These are phyloP conservation scores for Globisporangium emineosum DNA, from an alignment of 352 stramenopile genomes.

Conservation along the genomic window DNA sequence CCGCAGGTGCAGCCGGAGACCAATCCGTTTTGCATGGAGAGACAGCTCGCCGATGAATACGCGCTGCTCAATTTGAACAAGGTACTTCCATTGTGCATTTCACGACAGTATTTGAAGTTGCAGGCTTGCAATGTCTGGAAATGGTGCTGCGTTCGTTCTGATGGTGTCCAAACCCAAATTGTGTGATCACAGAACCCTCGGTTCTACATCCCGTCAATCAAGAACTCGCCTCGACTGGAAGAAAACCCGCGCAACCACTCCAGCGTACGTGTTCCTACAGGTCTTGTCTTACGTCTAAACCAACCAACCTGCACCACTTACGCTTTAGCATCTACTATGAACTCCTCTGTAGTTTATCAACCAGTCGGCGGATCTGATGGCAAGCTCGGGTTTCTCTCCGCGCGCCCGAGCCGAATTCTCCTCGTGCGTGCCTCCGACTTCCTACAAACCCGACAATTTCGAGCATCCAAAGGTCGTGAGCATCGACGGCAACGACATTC, in stretches of 20 bases:
- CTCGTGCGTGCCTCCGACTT: conserved; percentile 28
- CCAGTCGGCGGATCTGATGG: conserved; percentile 48
- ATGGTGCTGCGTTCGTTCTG: not conserved
- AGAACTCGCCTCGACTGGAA: conserved; percentile 33
- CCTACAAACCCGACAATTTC: conserved; percentile 46
- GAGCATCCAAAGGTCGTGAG: conserved; percentile 41
- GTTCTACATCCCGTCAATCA: conserved; percentile 60
- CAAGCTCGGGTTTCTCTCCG: conserved; percentile 51
- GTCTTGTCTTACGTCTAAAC: not conserved
- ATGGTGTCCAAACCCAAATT: not conserved
- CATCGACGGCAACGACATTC: conserved; percentile 44
- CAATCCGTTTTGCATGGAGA: conserved; percentile 74
- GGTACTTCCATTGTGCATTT: conserved; percentile 23
- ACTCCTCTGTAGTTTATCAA: conserved; percentile 53
- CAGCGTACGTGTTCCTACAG: conserved; percentile 34
- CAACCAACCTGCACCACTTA: conserved; percentile 11
- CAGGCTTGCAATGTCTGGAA: not conserved
- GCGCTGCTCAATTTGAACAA: conserved; percentile 79
- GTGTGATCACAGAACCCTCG: conserved; percentile 48
- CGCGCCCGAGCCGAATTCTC: conserved; percentile 54
- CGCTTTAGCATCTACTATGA: too few relatives aligned
- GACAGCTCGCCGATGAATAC: conserved; percentile 74
- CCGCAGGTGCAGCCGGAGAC: conserved; percentile 50
- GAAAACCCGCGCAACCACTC: conserved; percentile 78
- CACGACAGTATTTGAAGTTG: not conserved